Percentiles rank a stretch among this genome's conserved stretches.
phyloP scores from a whole-genome alignment of 2,329 filamentous ascomycete species.

The Arthroderma sp. region DNA sequence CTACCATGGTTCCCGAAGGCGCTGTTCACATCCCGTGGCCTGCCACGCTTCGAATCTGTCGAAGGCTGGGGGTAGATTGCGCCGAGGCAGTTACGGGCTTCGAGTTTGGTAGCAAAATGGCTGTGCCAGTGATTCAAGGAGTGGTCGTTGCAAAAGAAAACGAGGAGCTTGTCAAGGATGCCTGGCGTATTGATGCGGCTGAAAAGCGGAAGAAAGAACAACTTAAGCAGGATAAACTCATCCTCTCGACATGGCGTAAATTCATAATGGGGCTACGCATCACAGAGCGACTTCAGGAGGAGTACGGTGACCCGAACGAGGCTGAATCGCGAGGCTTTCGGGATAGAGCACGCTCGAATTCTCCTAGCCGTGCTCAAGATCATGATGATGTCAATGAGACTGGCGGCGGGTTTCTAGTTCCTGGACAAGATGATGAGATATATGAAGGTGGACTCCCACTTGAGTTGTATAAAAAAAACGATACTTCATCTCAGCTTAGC shows the following conservation, averaged over 20 bases:
- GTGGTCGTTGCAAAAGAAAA: slow-evolving; percentile 80
- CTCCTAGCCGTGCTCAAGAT: slow-evolving; percentile 1
- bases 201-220: slow-evolving; percentile 68
- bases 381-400: slow-evolving; percentile 11
- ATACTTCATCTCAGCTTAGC: slow-evolving; percentile 6
- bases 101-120: slow-evolving; percentile 89
- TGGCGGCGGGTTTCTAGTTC: slow-evolving; percentile 20
- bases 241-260: slow-evolving; percentile 69
- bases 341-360: slow-evolving; percentile 2
- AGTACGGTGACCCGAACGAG: slow-evolving; percentile 51
- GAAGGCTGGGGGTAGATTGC: slow-evolving; percentile 70
- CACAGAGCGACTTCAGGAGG: slow-evolving; percentile 57
- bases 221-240: slow-evolving; percentile 62
- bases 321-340: slow-evolving; percentile 24
- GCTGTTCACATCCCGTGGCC: slow-evolving; percentile 72
- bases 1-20: slow-evolving; percentile 79
- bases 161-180: slow-evolving; percentile 58
- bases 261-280: slow-evolving; percentile 78
- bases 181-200: slow-evolving; percentile 63
- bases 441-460: not conserved
- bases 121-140: slow-evolving; percentile 80
- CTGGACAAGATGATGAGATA: slow-evolving; percentile 17
- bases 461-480: not conserved
- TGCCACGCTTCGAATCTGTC: slow-evolving; percentile 67
- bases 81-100: slow-evolving; percentile 94